Evolutionary conservation across 805 yeast species (phyloP).

Genomic region (Vanderwaltozyma polyspora): DNA sequence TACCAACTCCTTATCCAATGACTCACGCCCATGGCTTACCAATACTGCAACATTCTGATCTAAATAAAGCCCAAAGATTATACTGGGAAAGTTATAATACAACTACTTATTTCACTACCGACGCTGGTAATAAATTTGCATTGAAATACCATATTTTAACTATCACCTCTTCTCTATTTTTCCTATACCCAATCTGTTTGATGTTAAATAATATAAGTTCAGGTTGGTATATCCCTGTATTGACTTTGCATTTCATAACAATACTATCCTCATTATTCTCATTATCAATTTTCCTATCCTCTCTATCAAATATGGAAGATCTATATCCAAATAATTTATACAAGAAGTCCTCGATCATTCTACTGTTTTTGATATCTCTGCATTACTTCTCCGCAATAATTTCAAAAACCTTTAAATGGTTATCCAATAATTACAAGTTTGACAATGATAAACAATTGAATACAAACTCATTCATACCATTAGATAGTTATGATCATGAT

Average conservation of each 20-base stretch:
- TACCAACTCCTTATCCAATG: slow-evolving; percentile 37
- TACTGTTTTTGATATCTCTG: slow-evolving; percentile 39
- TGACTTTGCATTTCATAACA: slow-evolving; percentile 39
- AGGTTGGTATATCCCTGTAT: slow-evolving; percentile 45
- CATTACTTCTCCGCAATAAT: slow-evolving; percentile 50
- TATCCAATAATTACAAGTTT: background rate
- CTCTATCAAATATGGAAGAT: slow-evolving; percentile 37
- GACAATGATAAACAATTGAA: too few relatives aligned
- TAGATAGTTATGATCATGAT: too few relatives aligned
- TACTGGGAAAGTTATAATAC: slow-evolving; percentile 77
- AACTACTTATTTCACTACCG: slow-evolving; percentile 56
- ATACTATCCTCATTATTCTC: slow-evolving; percentile 41
- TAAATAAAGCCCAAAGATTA: slow-evolving; percentile 58
- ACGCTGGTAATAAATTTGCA: slow-evolving; percentile 36
- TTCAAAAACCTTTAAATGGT: slow-evolving; percentile 30
- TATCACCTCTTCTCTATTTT: slow-evolving; percentile 33
- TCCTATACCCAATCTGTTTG: slow-evolving; percentile 58
- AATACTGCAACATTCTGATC: slow-evolving; percentile 45
- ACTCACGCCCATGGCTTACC: slow-evolving; percentile 61
- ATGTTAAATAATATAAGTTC: slow-evolving; percentile 51
- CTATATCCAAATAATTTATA: slow-evolving; percentile 74
- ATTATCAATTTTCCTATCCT: slow-evolving; percentile 44
- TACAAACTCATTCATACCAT: too few relatives aligned
- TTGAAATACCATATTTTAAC: slow-evolving; percentile 45
- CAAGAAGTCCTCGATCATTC: slow-evolving; percentile 48